Percentiles rank a stretch among this genome's conserved stretches.
Conservation (phyloP, 805 yeast species). For the Torulaspora franciscae region DNA sequence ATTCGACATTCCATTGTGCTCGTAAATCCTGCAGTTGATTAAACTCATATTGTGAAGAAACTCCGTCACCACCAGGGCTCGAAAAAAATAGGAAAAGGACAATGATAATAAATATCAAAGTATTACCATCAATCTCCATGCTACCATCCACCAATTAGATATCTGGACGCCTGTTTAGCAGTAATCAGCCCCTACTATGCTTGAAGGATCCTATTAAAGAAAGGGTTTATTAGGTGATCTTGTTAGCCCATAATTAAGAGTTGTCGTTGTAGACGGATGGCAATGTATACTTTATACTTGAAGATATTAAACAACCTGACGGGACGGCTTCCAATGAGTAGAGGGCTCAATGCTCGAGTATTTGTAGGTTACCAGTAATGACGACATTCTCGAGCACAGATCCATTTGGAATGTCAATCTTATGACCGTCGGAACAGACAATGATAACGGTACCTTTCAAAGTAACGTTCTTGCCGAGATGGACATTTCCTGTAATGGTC, state of each 20-base stretch:
- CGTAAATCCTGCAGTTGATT: conserved; percentile 39
- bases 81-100: conserved; percentile 33
- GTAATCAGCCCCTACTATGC: neutral
- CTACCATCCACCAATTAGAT: neutral
- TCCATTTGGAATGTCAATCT: conserved; percentile 96
- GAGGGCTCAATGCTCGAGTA: conserved; percentile 69
- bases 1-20: conserved; percentile 34
- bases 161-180: neutral
- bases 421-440: conserved; percentile 95
- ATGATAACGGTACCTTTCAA: conserved; percentile 96
- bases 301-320: too few species aligned
- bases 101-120: conserved; percentile 29
- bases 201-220: too few species aligned
- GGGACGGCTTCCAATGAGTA: too few species aligned
- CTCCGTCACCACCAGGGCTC: conserved; percentile 34
- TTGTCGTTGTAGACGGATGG: neutral
- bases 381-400: conserved; percentile 92
- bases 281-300: neutral
- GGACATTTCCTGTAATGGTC: conserved; percentile 95
- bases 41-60: conserved; percentile 37
- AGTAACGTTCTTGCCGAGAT: conserved; percentile 81
- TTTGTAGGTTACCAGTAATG: conserved; percentile 92
- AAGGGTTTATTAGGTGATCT: neutral
- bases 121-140: conserved; percentile 35
- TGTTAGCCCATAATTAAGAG: neutral